Evolutionary conservation across 1,284 basidiomycete species (phyloP).

Genomic region (Irpex sp.): DNA sequence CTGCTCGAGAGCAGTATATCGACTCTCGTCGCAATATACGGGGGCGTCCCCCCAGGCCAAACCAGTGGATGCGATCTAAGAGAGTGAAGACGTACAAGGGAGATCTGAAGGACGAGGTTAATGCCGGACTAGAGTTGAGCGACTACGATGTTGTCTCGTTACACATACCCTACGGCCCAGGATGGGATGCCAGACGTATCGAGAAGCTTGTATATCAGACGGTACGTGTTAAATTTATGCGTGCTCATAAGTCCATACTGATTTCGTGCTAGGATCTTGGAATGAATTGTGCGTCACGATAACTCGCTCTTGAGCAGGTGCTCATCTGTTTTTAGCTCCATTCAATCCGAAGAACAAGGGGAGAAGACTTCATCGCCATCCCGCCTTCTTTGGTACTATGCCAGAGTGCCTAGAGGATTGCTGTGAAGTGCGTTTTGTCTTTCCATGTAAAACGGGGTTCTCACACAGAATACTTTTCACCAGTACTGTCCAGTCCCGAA

Average conservation of each 20-base stretch:
- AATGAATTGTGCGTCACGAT: conserved; percentile 49
- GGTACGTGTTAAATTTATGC: conserved; percentile 15
- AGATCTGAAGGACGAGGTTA: conserved; percentile 45
- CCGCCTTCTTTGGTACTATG: conserved; percentile 59
- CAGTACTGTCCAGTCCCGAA: conserved; percentile 49
- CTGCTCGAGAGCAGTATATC: conserved; percentile 42
- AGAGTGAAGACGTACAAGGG: conserved; percentile 39
- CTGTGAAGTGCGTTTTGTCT: conserved; percentile 41
- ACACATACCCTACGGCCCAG: conserved; percentile 61
- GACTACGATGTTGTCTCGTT: conserved; percentile 55
- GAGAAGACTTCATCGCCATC: conserved; percentile 54
- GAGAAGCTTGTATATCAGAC: conserved; percentile 58
- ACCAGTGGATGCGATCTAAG: conserved; percentile 18
- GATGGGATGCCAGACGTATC: conserved; percentile 55
- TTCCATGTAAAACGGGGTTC: not conserved
- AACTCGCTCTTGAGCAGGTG: not conserved
- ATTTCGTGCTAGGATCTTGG: conserved; percentile 34
- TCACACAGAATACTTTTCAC: not conserved
- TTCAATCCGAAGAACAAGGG: conserved; percentile 61
- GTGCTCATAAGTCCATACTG: not conserved
- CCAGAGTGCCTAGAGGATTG: conserved; percentile 55
- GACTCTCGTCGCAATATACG: conserved; percentile 42
- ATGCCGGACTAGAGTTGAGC: conserved; percentile 49
- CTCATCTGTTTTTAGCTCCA: conserved; percentile 35
- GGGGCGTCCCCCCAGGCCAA: conserved; percentile 35